phyloP scores from a whole-genome alignment of 2,329 filamentous ascomycete genomes.

The Chaetomiaceae sp. region DNA sequence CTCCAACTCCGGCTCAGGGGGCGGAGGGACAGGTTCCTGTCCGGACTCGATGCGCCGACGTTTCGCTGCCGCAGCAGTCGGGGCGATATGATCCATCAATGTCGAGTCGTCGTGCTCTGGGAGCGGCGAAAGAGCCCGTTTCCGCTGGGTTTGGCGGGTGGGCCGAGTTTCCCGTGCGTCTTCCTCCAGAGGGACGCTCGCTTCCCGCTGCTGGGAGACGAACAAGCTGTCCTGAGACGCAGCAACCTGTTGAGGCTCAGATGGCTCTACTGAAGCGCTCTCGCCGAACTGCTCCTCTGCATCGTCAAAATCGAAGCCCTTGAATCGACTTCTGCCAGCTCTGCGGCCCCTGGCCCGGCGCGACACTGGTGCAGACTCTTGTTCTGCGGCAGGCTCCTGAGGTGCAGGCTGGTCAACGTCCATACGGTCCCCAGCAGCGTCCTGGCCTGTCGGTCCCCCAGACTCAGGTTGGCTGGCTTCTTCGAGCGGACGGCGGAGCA shows the following conservation, averaged over 20 bases:
- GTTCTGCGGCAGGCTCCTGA: conserved; percentile 22
- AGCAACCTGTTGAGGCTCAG: neutral
- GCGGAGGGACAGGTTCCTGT: conserved; percentile 40
- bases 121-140: conserved; percentile 42
- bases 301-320: conserved; percentile 59
- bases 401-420: conserved; percentile 25
- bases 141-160: conserved; percentile 34
- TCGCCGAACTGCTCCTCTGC: conserved; percentile 37
- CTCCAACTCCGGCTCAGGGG: conserved; percentile 24
- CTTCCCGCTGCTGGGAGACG: conserved; percentile 47
- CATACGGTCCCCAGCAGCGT: conserved; percentile 20
- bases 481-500: conserved; percentile 65
- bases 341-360: conserved; percentile 25
- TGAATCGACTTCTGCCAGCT: conserved; percentile 56
- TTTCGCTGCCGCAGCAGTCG: conserved; percentile 73
- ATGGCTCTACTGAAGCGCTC: conserved; percentile 6
- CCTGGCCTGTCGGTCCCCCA: conserved; percentile 13
- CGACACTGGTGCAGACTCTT: conserved; percentile 21
- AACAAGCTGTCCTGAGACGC: conserved; percentile 46
- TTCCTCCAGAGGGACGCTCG: conserved; percentile 11
- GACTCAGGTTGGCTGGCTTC: conserved; percentile 37
- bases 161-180: neutral
- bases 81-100: conserved; percentile 67
- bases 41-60: conserved; percentile 64
- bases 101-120: conserved; percentile 43